Evolutionary conservation across 148 eudicot species (phyloP).

Genomic region (Arbutus unedo): DNA sequence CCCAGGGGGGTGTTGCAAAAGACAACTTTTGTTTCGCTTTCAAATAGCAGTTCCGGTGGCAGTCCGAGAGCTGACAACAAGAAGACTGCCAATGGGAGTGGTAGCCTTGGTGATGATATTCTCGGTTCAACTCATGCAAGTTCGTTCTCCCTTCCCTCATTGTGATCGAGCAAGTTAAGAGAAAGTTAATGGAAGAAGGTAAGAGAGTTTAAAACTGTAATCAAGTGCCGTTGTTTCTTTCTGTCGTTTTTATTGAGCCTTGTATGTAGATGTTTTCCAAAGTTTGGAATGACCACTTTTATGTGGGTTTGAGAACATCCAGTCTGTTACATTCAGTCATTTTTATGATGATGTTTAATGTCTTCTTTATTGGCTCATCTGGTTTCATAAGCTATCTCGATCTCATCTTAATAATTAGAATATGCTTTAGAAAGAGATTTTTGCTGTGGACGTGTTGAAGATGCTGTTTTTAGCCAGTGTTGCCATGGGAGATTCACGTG

Average conservation of each 20-base stretch:
- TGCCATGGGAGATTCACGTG: no score
- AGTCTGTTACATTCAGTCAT: not conserved
- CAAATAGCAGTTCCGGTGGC: conserved; percentile 75
- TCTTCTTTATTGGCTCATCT: not conserved
- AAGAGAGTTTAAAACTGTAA: not conserved
- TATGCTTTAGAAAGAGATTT: no score
- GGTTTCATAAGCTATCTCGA: not conserved
- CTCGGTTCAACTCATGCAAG: conserved; percentile 41
- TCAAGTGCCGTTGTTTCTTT: not conserved
- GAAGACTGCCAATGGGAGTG: conserved; percentile 29
- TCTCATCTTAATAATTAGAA: no score
- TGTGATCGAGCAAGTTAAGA: conserved; percentile 7
- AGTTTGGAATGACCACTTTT: not conserved
- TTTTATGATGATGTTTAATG: not conserved
- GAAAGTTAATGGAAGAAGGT: not conserved
- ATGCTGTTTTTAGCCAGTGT: no score
- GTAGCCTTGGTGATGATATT: conserved; percentile 38
- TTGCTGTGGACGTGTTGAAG: no score
- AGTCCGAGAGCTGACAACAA: conserved; percentile 51
- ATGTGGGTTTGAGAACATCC: not conserved
- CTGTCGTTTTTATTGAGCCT: not conserved
- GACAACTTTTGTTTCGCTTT: conserved; percentile 53
- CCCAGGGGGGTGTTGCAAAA: conserved; percentile 80
- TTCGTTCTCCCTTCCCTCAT: conserved; percentile 44
- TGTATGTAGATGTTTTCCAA: conserved; percentile 5